These are phyloP conservation scores for Paramecium biaurelia DNA, from an alignment of 73 alveolate species.

Conservation along the genomic window DNA sequence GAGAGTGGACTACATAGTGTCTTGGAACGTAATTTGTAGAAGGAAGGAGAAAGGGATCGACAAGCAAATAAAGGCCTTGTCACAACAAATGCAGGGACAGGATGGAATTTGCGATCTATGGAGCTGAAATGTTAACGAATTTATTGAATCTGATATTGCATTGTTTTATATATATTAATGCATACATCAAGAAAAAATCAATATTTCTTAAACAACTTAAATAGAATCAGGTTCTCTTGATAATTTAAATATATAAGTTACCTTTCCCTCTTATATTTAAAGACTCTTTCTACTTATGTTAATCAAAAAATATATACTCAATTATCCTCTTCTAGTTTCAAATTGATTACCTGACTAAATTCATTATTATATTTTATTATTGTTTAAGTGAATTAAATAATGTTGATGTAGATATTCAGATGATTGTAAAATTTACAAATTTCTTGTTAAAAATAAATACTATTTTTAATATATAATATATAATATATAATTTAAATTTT, in stretches of 20 bases:
- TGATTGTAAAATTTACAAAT: no score
- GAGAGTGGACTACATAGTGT: background rate
- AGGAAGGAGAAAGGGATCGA: slow-evolving; percentile 37
- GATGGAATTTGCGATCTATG: slow-evolving; percentile 18
- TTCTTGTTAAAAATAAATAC: background rate
- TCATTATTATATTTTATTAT: no score
- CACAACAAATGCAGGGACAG: background rate
- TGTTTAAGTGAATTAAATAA: no score
- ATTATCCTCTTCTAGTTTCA: no score
- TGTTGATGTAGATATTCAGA: no score
- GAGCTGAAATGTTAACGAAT: slow-evolving; percentile 40
- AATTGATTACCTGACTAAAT: no score
- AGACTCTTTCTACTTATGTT: background rate
- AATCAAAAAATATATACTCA: no score
- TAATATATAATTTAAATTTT: no score
- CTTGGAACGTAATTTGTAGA: background rate
- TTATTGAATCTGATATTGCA: slow-evolving; percentile 32
- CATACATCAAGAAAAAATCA: background rate
- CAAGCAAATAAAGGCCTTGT: background rate
- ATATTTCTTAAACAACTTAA: background rate
- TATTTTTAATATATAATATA: no score
- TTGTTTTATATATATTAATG: background rate
- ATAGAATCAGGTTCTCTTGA: background rate
- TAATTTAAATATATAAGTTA: no score
- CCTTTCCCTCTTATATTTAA: no score